phyloP scores from a whole-genome alignment of 306 rosid species.

The Glycyrrhiza uralensis region DNA sequence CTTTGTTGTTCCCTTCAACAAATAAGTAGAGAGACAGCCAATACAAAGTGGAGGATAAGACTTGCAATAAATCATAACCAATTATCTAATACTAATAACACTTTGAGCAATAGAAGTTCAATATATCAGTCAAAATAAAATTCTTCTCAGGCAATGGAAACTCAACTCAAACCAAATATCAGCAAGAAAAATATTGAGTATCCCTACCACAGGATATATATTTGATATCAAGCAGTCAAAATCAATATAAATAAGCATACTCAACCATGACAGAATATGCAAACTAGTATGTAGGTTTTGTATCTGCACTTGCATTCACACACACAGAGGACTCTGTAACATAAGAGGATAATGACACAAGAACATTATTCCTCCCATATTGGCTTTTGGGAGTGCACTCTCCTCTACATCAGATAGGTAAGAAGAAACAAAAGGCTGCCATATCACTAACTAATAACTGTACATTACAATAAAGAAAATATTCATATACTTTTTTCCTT shows the following conservation, averaged over 20 bases:
- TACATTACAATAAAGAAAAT: not conserved
- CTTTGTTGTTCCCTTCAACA: not conserved
- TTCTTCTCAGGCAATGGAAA: not conserved
- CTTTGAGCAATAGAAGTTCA: conserved; percentile 1
- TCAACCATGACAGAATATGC: not conserved
- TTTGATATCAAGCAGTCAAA: not conserved
- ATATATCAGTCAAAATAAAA: not conserved
- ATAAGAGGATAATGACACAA: not conserved
- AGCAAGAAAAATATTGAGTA: conserved; percentile 7
- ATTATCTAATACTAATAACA: not conserved
- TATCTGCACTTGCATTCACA: not conserved
- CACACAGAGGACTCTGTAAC: not conserved
- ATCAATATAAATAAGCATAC: not conserved
- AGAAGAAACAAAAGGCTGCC: not conserved
- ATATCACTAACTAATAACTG: not conserved
- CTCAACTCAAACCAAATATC: not conserved
- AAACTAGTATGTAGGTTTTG: not conserved
- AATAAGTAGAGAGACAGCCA: not conserved
- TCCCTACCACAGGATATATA: not conserved
- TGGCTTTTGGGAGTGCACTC: not conserved
- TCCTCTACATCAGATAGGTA: not conserved
- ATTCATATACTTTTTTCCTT: not conserved
- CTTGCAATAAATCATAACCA: not conserved
- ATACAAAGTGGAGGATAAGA: not conserved
- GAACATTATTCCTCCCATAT: not conserved